A percentile compares a stretch with the other conserved stretches of the same genome.
These are phyloP conservation scores for Ogataea zsoltii DNA, from an alignment of 805 yeast species.

Conservation along the genomic window DNA sequence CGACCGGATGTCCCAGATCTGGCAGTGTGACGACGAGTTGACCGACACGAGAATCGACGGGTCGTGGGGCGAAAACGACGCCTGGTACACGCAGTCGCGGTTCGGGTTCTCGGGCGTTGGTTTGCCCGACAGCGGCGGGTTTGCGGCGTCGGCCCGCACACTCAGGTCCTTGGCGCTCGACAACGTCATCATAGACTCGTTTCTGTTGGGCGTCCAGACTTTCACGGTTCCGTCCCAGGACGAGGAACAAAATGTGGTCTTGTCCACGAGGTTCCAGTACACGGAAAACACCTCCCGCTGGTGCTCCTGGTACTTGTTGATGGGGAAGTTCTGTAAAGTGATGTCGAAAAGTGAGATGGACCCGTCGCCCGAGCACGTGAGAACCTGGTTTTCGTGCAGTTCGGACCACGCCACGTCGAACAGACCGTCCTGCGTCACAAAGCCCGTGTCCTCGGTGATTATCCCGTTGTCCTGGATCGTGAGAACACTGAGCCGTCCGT, in stretches of 20 bases:
- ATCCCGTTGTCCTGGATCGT: conserved; percentile 67
- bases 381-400: conserved; percentile 80
- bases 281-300: conserved; percentile 41
- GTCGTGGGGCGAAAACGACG: conserved; percentile 82
- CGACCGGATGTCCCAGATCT: conserved; percentile 79
- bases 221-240: conserved; percentile 94
- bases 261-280: conserved; percentile 39
- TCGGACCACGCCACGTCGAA: conserved; percentile 92
- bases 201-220: conserved; percentile 69
- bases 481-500: conserved; percentile 76
- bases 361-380: conserved; percentile 89
- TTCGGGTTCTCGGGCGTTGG: conserved; percentile 35
- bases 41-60: conserved; percentile 68
- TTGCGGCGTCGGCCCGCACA: conserved; percentile 14
- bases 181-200: conserved; percentile 58
- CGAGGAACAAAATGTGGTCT: conserved; percentile 67
- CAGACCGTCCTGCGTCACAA: conserved; percentile 92
- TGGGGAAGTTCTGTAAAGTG: conserved; percentile 65
- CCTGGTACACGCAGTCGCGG: conserved; percentile 72
- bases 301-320: conserved; percentile 77
- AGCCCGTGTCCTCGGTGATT: conserved; percentile 54
- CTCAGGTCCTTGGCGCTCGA: conserved; percentile 33
- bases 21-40: conserved; percentile 71
- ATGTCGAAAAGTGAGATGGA: conserved; percentile 78
- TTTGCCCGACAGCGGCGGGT: conserved; percentile 38